Base-by-base conservation (phyloP, 1,284 basidiomycete species). In the Rhodotorula sp. region DNA sequence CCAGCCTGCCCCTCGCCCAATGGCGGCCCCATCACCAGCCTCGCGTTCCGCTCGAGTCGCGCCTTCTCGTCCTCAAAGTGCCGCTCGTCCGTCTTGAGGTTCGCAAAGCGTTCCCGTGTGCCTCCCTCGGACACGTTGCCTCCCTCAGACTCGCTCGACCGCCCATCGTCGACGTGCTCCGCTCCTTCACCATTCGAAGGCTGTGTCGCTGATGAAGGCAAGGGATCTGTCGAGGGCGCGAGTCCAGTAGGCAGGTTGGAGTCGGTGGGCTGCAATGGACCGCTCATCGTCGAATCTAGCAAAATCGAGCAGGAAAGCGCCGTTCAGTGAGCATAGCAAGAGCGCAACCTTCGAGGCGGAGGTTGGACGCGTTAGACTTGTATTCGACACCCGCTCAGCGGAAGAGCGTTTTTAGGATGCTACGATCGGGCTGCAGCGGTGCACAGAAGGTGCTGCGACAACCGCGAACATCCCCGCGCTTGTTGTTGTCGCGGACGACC, bases 1-100 rank as follows among this genome's bases (percentile, higher is more conserved):
- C 34, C 31, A 3, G 31, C 5, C 1, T 24, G 8, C 3, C 44
- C 7, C 20, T 30, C 66, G 7, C 67, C 71, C 20, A 73, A 56
- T 10, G 71, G 67, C 18, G 68, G 67, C 1, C 69, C 71, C 71
- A 73, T 71, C 46, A 71, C 71, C 60, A 75, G 68, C 53, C 67
- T 56, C 11, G 71, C 73, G 37, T 66, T 64, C 37, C 71, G 62
- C 47, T 68, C 58, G 15, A 34, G 9, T 4, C 71, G 52, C 60
- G 68, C 69, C 70, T 76, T 76, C 40, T 66, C 58, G 48, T 77
- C 76, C 46, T 77, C 75, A 31, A 75, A 77, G 46, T 70, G 68
- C 5, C 76, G 71, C 57, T 77, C 76, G 67, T 75, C 76, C 48
- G 68, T 55, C 28, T 69, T 69, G 50, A 73, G 53, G 55, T 64